A percentile compares a stretch with the other conserved stretches of the same genome.
These are phyloP conservation scores for Yamadazyma friedrichii DNA, from an alignment of 1,139 yeast genomes.

Conservation along the genomic window DNA sequence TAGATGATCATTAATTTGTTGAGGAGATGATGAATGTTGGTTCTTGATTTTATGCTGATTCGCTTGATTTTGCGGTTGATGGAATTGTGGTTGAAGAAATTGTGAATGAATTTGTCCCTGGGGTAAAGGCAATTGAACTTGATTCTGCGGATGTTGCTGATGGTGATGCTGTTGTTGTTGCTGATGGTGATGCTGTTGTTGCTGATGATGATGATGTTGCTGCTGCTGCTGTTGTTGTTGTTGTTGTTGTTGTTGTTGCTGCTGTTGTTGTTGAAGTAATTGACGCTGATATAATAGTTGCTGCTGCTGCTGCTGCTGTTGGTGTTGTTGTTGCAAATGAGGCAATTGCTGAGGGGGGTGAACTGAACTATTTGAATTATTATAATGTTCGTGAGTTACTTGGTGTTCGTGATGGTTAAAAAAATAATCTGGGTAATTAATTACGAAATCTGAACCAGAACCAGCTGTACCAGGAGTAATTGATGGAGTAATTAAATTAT, in stretches of 20 bases:
- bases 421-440: conserved; percentile 1
- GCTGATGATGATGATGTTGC: not conserved
- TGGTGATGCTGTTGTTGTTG: not conserved
- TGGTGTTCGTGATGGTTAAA: too few relatives aligned
- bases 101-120: conserved; percentile 3
- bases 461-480: conserved; percentile 8
- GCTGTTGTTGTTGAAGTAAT: too few relatives aligned
- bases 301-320: not conserved
- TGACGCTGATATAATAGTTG: too few relatives aligned
- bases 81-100: not conserved
- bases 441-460: conserved; percentile 7
- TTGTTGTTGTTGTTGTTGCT: not conserved
- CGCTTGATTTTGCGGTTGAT: not conserved
- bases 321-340: too few relatives aligned
- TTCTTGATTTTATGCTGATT: too few relatives aligned
- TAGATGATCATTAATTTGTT: not conserved
- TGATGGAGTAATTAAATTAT: not conserved
- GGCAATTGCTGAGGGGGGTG: not conserved
- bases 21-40: not conserved
- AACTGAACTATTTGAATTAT: not conserved
- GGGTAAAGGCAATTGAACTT: conserved; percentile 1
- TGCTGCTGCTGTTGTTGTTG: too few relatives aligned
- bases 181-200: not conserved
- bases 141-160: not conserved
- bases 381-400: not conserved